Conservation (phyloP, 257 asterid genomes). For the Solanum rostratum region DNA sequence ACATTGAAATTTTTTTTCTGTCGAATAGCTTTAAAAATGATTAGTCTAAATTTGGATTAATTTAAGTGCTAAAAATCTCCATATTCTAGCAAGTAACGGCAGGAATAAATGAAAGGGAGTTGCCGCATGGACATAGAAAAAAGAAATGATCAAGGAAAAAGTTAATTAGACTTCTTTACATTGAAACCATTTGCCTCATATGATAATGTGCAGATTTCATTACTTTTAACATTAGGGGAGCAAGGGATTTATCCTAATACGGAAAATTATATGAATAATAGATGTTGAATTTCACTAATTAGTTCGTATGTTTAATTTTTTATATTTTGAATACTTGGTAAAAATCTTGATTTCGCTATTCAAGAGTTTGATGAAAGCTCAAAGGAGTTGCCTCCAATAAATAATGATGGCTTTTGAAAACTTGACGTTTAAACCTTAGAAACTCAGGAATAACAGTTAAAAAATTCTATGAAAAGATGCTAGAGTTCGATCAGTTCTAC, state of each 20-base stretch:
- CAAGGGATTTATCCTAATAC: too few species aligned
- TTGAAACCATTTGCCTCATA: too few species aligned
- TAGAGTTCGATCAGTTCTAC: too few species aligned
- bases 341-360: neutral
- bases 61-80: neutral
- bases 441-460: too few species aligned
- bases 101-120: neutral
- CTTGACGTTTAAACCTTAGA: neutral
- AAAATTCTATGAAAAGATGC: too few species aligned
- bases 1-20: neutral
- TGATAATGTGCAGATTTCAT: neutral
- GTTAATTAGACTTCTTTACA: too few species aligned
- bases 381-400: neutral
- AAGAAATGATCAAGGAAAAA: neutral
- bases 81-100: neutral
- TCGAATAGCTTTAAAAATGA: neutral
- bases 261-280: too few species aligned
- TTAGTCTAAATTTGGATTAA: neutral
- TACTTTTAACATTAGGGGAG: neutral
- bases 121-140: neutral
- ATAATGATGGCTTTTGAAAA: too few species aligned
- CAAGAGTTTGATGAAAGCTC: neutral
- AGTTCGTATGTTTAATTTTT: too few species aligned
- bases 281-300: too few species aligned
- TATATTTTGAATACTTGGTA: too few species aligned